Conservation (phyloP, 2,329 filamentous ascomycete genomes). For the Trichoderma lentiforme region DNA sequence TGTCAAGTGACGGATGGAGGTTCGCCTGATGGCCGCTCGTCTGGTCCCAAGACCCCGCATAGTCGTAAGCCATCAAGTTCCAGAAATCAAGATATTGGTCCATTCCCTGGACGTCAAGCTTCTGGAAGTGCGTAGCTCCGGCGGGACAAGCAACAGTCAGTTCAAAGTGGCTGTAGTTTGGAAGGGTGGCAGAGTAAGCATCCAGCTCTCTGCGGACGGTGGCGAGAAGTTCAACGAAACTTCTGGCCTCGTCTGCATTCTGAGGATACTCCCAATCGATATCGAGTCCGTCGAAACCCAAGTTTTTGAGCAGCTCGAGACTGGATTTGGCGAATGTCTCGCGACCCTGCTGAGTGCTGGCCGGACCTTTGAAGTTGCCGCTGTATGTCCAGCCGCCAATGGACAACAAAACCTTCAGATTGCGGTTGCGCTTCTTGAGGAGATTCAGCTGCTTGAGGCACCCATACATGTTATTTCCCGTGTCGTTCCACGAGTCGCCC, state of each 20-base stretch:
- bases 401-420: conserved; percentile 80
- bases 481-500: conserved; percentile 66
- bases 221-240: conserved; percentile 58
- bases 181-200: conserved; percentile 47
- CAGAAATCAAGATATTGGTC: conserved; percentile 67
- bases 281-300: conserved; percentile 73
- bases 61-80: conserved; percentile 89
- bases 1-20: conserved; percentile 56
- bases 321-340: conserved; percentile 69
- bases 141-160: conserved; percentile 64
- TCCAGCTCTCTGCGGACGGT: conserved; percentile 58
- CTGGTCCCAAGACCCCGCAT: conserved; percentile 75
- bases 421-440: conserved; percentile 75
- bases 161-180: conserved; percentile 53
- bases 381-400: conserved; percentile 94
- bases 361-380: conserved; percentile 73
- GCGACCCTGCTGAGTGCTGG: conserved; percentile 67
- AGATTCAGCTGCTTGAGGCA: conserved; percentile 86
- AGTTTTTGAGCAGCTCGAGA: conserved; percentile 71
- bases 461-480: conserved; percentile 79
- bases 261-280: conserved; percentile 69
- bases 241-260: conserved; percentile 49
- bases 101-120: conserved; percentile 62
- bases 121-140: conserved; percentile 59
- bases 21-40: conserved; percentile 77